Evolutionary conservation across 2,329 filamentous ascomycete genomes (phyloP).

Genomic region (Chaetomium strumarium): DNA sequence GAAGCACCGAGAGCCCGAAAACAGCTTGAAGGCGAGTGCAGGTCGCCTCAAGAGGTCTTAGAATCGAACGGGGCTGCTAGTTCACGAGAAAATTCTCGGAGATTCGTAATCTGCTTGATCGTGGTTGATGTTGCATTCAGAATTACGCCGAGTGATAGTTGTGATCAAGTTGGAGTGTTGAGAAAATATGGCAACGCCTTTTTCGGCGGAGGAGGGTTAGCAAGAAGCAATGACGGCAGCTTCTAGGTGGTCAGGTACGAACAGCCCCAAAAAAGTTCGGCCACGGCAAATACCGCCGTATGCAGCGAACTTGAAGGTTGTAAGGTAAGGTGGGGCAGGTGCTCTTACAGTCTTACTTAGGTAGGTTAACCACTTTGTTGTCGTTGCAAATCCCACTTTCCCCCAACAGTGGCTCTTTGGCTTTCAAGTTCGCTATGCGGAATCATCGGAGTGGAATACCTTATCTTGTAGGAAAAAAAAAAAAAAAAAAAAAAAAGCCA

Average conservation of each 20-base stretch:
- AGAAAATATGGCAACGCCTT: slow-evolving; percentile 16
- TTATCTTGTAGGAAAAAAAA: too few relatives aligned
- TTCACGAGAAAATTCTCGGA: not conserved
- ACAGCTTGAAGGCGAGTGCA: slow-evolving; percentile 26
- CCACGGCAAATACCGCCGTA: slow-evolving; percentile 21
- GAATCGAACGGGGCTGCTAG: slow-evolving; percentile 1
- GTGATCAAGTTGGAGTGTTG: slow-evolving; percentile 12
- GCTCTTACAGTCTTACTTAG: too few relatives aligned
- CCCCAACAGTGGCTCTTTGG: too few relatives aligned
- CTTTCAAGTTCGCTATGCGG: too few relatives aligned
- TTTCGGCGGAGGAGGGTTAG: slow-evolving; percentile 20
- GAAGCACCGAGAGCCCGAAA: slow-evolving; percentile 17
- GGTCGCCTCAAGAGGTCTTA: slow-evolving; percentile 23
- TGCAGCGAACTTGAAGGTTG: not conserved
- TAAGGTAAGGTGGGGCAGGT: slow-evolving; percentile 16
- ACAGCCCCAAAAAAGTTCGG: slow-evolving; percentile 19
- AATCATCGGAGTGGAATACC: too few relatives aligned
- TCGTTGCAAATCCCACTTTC: not conserved
- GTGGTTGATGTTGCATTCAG: slow-evolving; percentile 12
- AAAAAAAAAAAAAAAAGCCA: too few relatives aligned
- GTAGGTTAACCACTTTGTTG: too few relatives aligned
- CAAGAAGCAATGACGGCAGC: slow-evolving; percentile 24
- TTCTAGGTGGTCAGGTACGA: slow-evolving; percentile 24
- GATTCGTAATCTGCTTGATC: not conserved
- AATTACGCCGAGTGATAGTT: slow-evolving; percentile 9